Conservation (phyloP, 768 basidiomycete species). For the Rhizopogon salebrosus region DNA sequence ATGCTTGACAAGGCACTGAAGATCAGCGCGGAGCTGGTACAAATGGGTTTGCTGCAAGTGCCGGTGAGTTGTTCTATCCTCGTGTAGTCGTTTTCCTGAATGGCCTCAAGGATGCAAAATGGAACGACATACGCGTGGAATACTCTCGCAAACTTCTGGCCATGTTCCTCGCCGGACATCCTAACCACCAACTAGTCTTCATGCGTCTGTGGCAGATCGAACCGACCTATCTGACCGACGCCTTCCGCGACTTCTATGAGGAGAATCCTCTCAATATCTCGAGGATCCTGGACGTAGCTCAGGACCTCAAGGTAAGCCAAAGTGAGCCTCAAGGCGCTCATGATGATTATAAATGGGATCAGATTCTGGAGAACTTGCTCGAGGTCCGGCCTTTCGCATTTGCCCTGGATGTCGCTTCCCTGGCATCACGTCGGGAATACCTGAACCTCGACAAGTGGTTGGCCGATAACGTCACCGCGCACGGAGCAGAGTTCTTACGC, state of each 20-base stretch:
- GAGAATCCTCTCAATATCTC: slow-evolving; percentile 92
- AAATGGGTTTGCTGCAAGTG: slow-evolving; percentile 89
- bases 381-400: slow-evolving; percentile 87
- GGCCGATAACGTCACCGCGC: slow-evolving; percentile 75
- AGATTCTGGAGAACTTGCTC: slow-evolving; percentile 91
- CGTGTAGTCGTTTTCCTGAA: slow-evolving; percentile 3
- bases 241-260: slow-evolving; percentile 88
- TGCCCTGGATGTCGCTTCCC: slow-evolving; percentile 88
- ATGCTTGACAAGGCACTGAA: slow-evolving; percentile 93
- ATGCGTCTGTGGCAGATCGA: slow-evolving; percentile 94
- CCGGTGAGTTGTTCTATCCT: slow-evolving; percentile 50
- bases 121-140: slow-evolving; percentile 85
- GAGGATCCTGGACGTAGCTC: slow-evolving; percentile 90
- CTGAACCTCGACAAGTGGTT: slow-evolving; percentile 97
- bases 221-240: slow-evolving; percentile 78
- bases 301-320: slow-evolving; percentile 78
- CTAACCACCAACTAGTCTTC: slow-evolving; percentile 94
- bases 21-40: slow-evolving; percentile 89
- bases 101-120: slow-evolving; percentile 57
- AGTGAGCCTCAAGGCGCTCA: neutral
- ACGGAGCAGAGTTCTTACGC: slow-evolving; percentile 83
- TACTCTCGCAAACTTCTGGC: slow-evolving; percentile 80
- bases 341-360: slow-evolving; percentile 3
- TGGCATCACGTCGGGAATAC: slow-evolving; percentile 90
- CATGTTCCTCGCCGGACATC: slow-evolving; percentile 89